phyloP scores from a whole-genome alignment of 108 stramenopile species.

The Cylindrotheca fusiformis region DNA sequence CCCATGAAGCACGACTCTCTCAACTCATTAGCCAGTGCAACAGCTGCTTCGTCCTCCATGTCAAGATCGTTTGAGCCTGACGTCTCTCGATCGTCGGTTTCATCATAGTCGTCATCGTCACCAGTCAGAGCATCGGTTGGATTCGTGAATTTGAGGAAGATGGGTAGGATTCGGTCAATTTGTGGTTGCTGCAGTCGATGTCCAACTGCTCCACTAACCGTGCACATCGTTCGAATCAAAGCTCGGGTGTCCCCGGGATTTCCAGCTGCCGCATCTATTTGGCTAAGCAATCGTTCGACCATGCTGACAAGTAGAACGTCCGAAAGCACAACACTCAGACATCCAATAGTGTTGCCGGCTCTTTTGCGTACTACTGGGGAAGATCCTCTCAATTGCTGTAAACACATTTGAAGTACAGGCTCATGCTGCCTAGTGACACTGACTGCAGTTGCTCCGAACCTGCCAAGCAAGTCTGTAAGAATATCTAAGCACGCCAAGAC shows the following conservation, averaged over 20 bases:
- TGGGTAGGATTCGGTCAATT: constrained; percentile 92
- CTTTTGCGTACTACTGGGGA: constrained; percentile 81
- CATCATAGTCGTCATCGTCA: constrained; percentile 73
- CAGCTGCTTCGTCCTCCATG: constrained; percentile 47
- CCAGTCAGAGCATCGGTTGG: constrained; percentile 79
- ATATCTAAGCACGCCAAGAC: constrained; percentile 85
- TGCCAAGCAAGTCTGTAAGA: constrained; percentile 84
- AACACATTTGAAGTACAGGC: constrained; percentile 66
- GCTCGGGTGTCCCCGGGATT: constrained; percentile 60
- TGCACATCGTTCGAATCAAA: constrained; percentile 91
- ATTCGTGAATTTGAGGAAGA: constrained; percentile 88
- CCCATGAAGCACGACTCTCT: constrained; percentile 96
- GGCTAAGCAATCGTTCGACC: constrained; percentile 72
- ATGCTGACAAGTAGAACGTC: constrained; percentile 77
- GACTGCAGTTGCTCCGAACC: constrained; percentile 79
- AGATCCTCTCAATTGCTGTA: constrained; percentile 55
- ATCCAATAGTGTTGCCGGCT: constrained; percentile 86
- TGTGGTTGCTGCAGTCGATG: constrained; percentile 84
- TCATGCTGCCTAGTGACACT: constrained; percentile 78
- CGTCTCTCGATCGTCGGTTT: constrained; percentile 33
- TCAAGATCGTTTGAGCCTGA: constrained; percentile 41
- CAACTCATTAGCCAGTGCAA: constrained; percentile 84
- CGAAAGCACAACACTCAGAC: constrained; percentile 77
- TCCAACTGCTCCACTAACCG: constrained; percentile 72
- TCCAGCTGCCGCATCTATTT: constrained; percentile 57